Conservation (phyloP, 1,284 basidiomycete species). For the Entoloma clypeatum region DNA sequence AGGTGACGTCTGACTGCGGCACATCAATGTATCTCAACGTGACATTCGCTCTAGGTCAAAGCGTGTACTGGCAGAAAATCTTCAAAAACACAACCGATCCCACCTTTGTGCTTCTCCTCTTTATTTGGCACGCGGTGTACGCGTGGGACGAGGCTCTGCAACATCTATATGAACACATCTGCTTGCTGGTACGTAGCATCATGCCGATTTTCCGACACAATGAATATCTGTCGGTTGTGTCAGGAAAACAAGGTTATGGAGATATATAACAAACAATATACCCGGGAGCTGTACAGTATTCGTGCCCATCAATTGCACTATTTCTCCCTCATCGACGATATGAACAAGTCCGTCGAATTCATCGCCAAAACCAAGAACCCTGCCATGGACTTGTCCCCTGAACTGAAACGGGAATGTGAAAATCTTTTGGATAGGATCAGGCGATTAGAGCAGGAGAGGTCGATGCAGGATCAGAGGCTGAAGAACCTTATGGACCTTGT, state of each 20-base stretch:
- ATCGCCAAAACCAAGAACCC: constrained; percentile 41
- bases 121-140: constrained; percentile 55
- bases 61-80: constrained; percentile 56
- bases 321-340: constrained; percentile 40
- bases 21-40: background rate
- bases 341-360: constrained; percentile 39
- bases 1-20: background rate
- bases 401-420: constrained; percentile 37
- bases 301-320: constrained; percentile 45
- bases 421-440: constrained; percentile 44
- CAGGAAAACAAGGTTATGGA: constrained; percentile 39
- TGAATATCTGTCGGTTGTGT: background rate
- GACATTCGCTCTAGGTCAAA: constrained; percentile 40
- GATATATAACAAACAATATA: constrained; percentile 33
- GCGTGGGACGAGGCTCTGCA: constrained; percentile 57
- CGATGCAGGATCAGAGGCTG: constrained; percentile 43
- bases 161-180: constrained; percentile 45
- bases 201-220: background rate
- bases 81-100: constrained; percentile 45
- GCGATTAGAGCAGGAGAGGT: constrained; percentile 39
- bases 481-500: constrained; percentile 52
- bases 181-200: constrained; percentile 35
- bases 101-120: constrained; percentile 48
- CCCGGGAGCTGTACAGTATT: constrained; percentile 39
- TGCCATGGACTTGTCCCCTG: constrained; percentile 30